phyloP scores from a whole-genome alignment of 305 asterid species.

The Fraxinus dipetala region DNA sequence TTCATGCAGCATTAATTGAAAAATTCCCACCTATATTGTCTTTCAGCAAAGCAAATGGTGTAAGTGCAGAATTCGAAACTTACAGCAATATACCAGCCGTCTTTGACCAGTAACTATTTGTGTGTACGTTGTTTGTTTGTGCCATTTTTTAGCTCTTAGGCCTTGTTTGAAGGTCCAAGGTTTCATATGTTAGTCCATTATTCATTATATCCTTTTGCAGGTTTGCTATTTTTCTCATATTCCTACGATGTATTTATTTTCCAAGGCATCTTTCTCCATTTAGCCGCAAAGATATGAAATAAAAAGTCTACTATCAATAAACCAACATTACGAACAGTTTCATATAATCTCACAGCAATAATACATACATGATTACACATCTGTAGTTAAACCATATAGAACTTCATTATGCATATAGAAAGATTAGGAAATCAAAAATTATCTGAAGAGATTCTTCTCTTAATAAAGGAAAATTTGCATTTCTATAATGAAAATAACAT shows the following conservation, averaged over 20 bases:
- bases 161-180: background rate
- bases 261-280: background rate
- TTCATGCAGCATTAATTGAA: background rate
- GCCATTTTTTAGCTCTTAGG: background rate
- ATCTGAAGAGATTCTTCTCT: background rate
- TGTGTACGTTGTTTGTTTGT: background rate
- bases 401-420: background rate
- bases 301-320: background rate
- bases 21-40: background rate
- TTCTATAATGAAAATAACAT: constrained; percentile 4
- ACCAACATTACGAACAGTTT: background rate
- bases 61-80: background rate
- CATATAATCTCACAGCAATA: background rate
- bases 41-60: background rate
- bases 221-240: background rate
- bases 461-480: background rate
- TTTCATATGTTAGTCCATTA: background rate
- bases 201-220: background rate
- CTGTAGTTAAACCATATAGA: background rate
- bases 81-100: background rate
- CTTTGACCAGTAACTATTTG: background rate
- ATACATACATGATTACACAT: background rate
- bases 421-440: background rate
- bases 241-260: background rate
- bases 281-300: background rate